phyloP scores from a whole-genome alignment of 805 yeast genomes.

The Nakazawaea laoshanensis region DNA sequence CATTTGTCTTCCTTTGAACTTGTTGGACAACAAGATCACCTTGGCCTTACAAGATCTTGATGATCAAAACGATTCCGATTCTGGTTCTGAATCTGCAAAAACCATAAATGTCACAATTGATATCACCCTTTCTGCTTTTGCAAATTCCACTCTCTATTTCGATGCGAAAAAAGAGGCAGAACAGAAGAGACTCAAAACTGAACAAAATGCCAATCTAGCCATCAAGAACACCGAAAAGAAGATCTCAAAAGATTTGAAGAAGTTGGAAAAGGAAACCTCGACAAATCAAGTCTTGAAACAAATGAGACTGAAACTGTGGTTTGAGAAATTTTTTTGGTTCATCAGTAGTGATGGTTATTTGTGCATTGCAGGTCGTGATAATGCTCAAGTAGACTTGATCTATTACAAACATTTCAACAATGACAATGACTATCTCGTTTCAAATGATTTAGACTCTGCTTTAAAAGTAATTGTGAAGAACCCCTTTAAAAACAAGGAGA shows the following conservation, averaged over 20 bases:
- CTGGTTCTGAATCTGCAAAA: slow-evolving; percentile 19
- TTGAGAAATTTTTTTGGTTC: slow-evolving; percentile 94
- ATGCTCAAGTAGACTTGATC: slow-evolving; percentile 69
- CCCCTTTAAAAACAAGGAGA: slow-evolving; percentile 56
- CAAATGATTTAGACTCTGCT: slow-evolving; percentile 67
- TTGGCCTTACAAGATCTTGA: slow-evolving; percentile 40
- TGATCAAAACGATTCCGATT: slow-evolving; percentile 26
- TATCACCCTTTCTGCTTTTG: slow-evolving; percentile 67
- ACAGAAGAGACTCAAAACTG: slow-evolving; percentile 74
- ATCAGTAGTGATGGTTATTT: slow-evolving; percentile 83
- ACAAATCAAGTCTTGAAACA: slow-evolving; percentile 38
- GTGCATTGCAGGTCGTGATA: slow-evolving; percentile 82
- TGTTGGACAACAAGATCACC: slow-evolving; percentile 59
- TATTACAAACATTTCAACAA: slow-evolving; percentile 66
- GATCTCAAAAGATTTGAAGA: slow-evolving; percentile 63
- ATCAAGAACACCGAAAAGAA: slow-evolving; percentile 75
- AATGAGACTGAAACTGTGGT: slow-evolving; percentile 73
- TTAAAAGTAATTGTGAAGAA: slow-evolving; percentile 75
- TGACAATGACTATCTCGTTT: slow-evolving; percentile 62
- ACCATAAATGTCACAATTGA: slow-evolving; percentile 55
- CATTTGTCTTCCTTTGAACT: slow-evolving; percentile 61
- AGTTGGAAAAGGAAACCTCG: slow-evolving; percentile 42
- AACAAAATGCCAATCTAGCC: slow-evolving; percentile 67
- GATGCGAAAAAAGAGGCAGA: slow-evolving; percentile 68
- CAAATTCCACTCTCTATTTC: slow-evolving; percentile 80